These are phyloP conservation scores for Eucalyptus lansdowneana DNA, from an alignment of 345 rosid genomes.

Conservation along the genomic window DNA sequence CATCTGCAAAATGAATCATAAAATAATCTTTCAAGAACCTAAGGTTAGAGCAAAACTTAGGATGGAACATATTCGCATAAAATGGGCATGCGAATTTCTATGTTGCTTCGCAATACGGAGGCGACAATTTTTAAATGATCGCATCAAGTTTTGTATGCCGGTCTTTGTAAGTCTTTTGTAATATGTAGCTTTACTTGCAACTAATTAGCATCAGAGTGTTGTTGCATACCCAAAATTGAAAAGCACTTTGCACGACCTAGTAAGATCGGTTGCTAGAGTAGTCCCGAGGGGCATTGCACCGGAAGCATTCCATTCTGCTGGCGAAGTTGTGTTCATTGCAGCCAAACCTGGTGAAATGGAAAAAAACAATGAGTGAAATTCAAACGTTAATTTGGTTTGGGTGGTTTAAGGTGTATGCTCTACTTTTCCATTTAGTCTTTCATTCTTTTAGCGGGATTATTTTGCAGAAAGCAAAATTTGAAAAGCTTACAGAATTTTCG, in stretches of 20 bases:
- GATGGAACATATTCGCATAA: neutral
- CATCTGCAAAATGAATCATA: neutral
- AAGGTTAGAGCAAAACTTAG: neutral
- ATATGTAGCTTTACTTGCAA: neutral
- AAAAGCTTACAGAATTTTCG: neutral
- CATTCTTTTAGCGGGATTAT: neutral
- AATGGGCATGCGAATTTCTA: neutral
- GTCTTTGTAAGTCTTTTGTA: neutral
- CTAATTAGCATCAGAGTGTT: neutral
- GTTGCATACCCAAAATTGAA: neutral
- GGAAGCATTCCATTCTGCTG: constrained; percentile 76
- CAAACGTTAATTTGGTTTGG: neutral
- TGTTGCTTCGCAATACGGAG: neutral
- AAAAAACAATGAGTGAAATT: neutral
- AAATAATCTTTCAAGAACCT: neutral
- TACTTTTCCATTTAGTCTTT: neutral
- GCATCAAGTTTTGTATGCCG: neutral
- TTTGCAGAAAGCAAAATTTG: neutral
- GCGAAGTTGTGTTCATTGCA: constrained; percentile 91
- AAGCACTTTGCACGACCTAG: neutral
- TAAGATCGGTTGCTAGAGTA: constrained; percentile 17
- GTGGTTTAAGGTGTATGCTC: neutral
- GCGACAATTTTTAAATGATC: neutral
- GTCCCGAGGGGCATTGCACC: constrained; percentile 87
- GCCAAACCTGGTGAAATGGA: constrained; percentile 29